These are phyloP conservation scores for Malus hybrid DNA, from an alignment of 331 rosid species.

Conservation along the genomic window DNA sequence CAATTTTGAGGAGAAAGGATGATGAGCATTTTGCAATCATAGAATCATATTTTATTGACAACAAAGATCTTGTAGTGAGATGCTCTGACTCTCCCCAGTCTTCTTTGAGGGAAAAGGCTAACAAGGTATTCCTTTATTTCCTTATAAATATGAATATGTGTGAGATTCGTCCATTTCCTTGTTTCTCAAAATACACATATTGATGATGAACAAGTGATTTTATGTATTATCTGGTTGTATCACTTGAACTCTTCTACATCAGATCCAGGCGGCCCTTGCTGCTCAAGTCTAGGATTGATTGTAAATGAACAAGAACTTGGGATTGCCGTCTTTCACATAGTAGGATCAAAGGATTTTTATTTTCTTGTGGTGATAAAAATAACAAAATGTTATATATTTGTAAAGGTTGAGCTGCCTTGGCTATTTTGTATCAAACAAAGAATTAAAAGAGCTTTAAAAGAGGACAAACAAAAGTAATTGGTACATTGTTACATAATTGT, in stretches of 20 bases:
- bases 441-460: not conserved
- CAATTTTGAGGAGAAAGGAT: slow-evolving; percentile 76
- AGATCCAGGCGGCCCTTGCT: not conserved
- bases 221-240: not conserved
- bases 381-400: not conserved
- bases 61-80: slow-evolving; percentile 55
- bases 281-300: not conserved
- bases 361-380: not conserved
- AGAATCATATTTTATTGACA: slow-evolving; percentile 66
- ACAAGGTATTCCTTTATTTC: slow-evolving; percentile 45
- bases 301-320: not conserved
- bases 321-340: not conserved
- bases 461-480: not conserved
- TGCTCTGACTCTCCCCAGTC: slow-evolving; percentile 97
- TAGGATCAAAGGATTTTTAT: not conserved
- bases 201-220: not conserved
- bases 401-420: not conserved
- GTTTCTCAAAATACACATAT: not conserved
- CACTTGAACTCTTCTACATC: not conserved
- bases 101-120: slow-evolving; percentile 84
- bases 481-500: not conserved
- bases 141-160: not conserved
- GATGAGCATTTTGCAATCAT: slow-evolving; percentile 53
- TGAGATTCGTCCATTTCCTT: not conserved
- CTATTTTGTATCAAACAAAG: not conserved